These are phyloP conservation scores for Xylaria multiplex DNA, from an alignment of 2,329 filamentous ascomycete species.

Conservation along the genomic window DNA sequence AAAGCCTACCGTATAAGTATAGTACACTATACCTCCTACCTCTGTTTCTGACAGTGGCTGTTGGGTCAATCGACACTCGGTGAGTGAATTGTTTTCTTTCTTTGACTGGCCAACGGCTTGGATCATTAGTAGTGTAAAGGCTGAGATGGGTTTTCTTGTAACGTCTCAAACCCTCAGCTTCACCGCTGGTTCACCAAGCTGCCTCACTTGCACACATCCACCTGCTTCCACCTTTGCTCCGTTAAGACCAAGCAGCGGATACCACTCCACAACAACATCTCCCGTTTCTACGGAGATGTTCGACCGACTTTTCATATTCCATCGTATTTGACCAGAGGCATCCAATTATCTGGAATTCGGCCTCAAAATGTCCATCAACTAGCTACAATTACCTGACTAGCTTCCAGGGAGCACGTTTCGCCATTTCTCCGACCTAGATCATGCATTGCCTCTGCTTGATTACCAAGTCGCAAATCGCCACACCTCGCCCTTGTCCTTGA, in stretches of 20 bases:
- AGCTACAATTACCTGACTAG: neutral
- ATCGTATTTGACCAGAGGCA: conserved; percentile 11
- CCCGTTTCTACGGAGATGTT: conserved; percentile 37
- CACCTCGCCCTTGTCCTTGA: conserved; percentile 28
- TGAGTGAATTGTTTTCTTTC: conserved; percentile 31
- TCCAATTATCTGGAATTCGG: conserved; percentile 26
- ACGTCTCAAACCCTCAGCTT: conserved; percentile 31
- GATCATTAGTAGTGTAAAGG: conserved; percentile 10
- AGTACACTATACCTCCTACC: neutral
- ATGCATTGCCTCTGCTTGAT: conserved; percentile 11
- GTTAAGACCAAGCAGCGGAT: conserved; percentile 33
- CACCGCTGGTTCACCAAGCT: conserved; percentile 38
- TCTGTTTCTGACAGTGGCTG: conserved; percentile 6
- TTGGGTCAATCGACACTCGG: conserved; percentile 21
- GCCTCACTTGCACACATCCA: conserved; percentile 29
- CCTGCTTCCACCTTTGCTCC: conserved; percentile 33
- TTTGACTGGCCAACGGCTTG: conserved; percentile 33
- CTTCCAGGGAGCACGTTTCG: conserved; percentile 11
- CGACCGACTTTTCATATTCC: conserved; percentile 42
- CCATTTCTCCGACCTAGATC: conserved; percentile 2
- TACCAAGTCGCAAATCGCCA: conserved; percentile 32
- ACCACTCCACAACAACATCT: conserved; percentile 36
- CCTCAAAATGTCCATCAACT: conserved; percentile 22
- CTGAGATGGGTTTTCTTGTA: conserved; percentile 18
- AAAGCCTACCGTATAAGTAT: neutral